phyloP scores from a whole-genome alignment of 345 rosid species.

The Rhizophora mangle region DNA sequence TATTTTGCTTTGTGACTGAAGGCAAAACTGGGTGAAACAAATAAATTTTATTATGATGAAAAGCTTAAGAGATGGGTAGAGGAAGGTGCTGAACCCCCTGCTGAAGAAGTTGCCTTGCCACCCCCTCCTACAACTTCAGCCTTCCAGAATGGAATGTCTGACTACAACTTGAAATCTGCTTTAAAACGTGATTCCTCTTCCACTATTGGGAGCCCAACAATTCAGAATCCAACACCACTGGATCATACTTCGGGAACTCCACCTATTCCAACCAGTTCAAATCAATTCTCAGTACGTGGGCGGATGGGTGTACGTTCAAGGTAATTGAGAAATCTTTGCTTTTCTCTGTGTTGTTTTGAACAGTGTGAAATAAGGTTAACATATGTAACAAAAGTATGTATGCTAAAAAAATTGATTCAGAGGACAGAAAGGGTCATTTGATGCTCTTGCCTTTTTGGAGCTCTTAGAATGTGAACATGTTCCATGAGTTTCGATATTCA shows the following conservation, averaged over 20 bases:
- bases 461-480: too few relatives aligned
- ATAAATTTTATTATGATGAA: conserved; percentile 88
- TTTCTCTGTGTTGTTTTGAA: not conserved
- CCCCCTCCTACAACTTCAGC: conserved; percentile 83
- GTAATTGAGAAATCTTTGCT: conserved; percentile 32
- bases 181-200: conserved; percentile 50
- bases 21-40: conserved; percentile 93
- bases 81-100: conserved; percentile 86
- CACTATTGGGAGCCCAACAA: conserved; percentile 45
- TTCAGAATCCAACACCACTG: conserved; percentile 39
- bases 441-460: too few relatives aligned
- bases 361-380: not conserved
- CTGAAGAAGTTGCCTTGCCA: conserved; percentile 71
- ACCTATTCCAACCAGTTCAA: conserved; percentile 69
- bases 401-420: too few relatives aligned
- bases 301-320: conserved; percentile 86
- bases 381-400: too few relatives aligned
- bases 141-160: conserved; percentile 60
- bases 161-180: conserved; percentile 62
- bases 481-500: too few relatives aligned
- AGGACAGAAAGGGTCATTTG: too few relatives aligned
- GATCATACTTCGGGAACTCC: conserved; percentile 68
- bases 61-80: conserved; percentile 98
- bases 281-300: conserved; percentile 92
- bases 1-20: conserved; percentile 31